Percentiles rank a stretch among this genome's conserved stretches.
phyloP scores from a whole-genome alignment of 176 grass and related monocot genomes.

The Lolium rigidum region DNA sequence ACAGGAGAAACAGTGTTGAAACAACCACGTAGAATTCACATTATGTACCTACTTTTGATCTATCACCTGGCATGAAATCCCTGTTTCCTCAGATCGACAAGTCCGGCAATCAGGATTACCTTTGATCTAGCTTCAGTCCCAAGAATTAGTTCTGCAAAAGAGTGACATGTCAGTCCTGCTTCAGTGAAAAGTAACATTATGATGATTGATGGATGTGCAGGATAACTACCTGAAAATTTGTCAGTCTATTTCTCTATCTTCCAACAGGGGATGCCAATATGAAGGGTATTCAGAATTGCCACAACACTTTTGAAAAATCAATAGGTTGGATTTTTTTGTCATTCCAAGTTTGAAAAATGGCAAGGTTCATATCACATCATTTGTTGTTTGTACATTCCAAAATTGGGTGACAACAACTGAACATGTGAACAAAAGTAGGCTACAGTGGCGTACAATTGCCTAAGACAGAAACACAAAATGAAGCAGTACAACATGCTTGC shows the following conservation, averaged over 20 bases:
- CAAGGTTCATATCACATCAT: conserved; percentile 34
- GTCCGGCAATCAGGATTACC: not conserved
- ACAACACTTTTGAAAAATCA: conserved; percentile 12
- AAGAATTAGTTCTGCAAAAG: conserved; percentile 38
- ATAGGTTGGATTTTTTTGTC: not conserved
- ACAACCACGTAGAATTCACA: not conserved
- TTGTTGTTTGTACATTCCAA: conserved; percentile 38
- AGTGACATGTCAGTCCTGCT: conserved; percentile 27
- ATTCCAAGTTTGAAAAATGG: conserved; percentile 25
- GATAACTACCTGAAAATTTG: conserved; percentile 18
- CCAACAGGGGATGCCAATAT: not conserved
- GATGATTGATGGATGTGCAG: not conserved
- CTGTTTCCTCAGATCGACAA: not conserved
- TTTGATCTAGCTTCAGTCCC: conserved; percentile 20
- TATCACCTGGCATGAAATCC: not conserved
- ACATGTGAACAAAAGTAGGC: conserved; percentile 13
- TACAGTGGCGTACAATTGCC: conserved; percentile 25
- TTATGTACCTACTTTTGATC: conserved; percentile 25
- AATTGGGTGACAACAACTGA: not conserved
- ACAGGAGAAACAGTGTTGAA: not conserved
- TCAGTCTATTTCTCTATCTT: conserved; percentile 15
- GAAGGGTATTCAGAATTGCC: conserved; percentile 8
- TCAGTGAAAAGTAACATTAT: conserved; percentile 18
- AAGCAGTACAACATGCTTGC: conserved; percentile 35
- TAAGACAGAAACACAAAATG: conserved; percentile 34